Evolutionary conservation across 768 basidiomycete genomes (phyloP), one percentile per base, ranked within the genome.

Genomic region (Amylocystis lapponica): DNA sequence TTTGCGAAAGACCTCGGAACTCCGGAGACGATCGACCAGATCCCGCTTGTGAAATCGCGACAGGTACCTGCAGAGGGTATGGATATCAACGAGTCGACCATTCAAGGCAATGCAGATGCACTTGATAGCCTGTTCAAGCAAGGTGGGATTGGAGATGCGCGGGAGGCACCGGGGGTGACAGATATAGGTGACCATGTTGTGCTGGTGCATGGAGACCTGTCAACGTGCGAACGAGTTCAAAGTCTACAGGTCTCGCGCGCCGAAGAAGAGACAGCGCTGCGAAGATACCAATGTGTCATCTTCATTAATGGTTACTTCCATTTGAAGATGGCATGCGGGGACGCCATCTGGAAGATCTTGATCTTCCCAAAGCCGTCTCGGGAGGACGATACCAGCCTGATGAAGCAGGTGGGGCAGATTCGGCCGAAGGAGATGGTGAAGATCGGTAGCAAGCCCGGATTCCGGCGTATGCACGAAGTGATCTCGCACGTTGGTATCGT

Each of bases 251-350:
- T n/a, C n/a, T n/a, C n/a, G 9, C 27, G 6, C 7, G 43, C 27
- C 11, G 6, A 14, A 3, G n/a, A n/a, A 21, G 46, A 50, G 17
- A 64, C 61, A 6, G 53, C 62, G 0, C 62, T 54, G 55, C 36
- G 37, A 1, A 51, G 62, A 0, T 45, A 64, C 3, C 66, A 70
- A 27, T 55, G 46, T 27, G 39, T 68, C 1, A 44, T 72, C 0
- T 68, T 59, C 35, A 46, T 70, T 1, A 47, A 51, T 0, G 66
- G 64, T 0, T 37, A 67, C 0, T 69, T 69, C 36, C 66, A 65
- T 45, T 41, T 62, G 14, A 66, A 62, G 41, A 66, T 66, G 56
- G 60, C 64, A 0, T 43, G 42, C n/a, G 54, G 51, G 0, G 59
- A 66, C 36, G 52, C 55, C 0, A 16, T 51, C 0, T 52, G 48